phyloP scores from a whole-genome alignment of 2,329 filamentous ascomycete species.

The Trichoderma brevicompactum region DNA sequence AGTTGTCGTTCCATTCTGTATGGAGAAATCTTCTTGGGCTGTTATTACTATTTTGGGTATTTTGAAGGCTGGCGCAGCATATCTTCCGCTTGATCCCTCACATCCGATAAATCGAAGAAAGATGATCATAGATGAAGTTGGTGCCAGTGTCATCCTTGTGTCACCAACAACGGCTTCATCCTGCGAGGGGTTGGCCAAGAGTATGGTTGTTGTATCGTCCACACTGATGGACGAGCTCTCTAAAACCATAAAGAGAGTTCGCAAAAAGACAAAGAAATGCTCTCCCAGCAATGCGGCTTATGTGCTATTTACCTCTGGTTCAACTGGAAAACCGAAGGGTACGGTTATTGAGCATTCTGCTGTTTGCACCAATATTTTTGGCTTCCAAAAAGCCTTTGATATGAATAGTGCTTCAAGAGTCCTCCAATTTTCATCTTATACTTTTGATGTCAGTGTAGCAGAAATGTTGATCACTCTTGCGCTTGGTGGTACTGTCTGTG shows the following conservation, averaged over 20 bases:
- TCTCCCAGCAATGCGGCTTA: conserved; percentile 31
- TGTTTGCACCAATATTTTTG: conserved; percentile 55
- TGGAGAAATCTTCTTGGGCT: conserved; percentile 33
- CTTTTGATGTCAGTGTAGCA: conserved; percentile 53
- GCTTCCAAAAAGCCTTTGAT: conserved; percentile 51
- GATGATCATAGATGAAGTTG: conserved; percentile 25
- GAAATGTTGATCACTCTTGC: conserved; percentile 34
- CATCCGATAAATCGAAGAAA: conserved; percentile 23
- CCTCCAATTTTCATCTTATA: conserved; percentile 55
- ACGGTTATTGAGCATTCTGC: conserved; percentile 50
- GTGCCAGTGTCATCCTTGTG: conserved; percentile 21
- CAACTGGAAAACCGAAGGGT: conserved; percentile 38
- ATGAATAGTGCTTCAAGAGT: conserved; percentile 55
- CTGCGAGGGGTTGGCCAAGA: not conserved
- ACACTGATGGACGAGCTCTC: not conserved
- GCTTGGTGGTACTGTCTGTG: conserved; percentile 34
- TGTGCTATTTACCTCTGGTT: conserved; percentile 39
- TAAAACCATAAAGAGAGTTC: not conserved
- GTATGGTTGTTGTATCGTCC: not conserved
- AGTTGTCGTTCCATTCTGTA: conserved; percentile 29
- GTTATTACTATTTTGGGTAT: conserved; percentile 35
- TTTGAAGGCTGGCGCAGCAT: conserved; percentile 37
- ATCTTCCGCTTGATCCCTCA: conserved; percentile 36
- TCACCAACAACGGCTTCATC: not conserved
- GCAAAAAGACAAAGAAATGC: not conserved